Evolutionary conservation across 768 basidiomycete species (phyloP).

Genomic region (Xanthoconium purpureum): DNA sequence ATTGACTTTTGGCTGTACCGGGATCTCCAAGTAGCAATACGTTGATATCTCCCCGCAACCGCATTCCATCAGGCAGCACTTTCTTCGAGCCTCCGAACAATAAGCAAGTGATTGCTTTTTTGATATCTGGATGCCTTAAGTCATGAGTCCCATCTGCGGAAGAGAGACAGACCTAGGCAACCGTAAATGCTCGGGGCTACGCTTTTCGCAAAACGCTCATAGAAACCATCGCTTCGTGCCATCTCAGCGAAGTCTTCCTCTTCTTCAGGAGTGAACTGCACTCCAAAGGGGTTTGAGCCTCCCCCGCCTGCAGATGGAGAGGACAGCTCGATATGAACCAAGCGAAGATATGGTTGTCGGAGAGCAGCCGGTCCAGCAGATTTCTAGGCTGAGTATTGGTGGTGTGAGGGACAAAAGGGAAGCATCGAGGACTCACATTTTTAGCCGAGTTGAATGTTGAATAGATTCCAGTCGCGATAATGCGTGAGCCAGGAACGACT

Average conservation of each 20-base stretch:
- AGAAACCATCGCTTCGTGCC: constrained; percentile 84
- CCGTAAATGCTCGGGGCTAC: constrained; percentile 98
- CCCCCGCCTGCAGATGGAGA: constrained; percentile 70
- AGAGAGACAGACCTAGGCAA: constrained; percentile 63
- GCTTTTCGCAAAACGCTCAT: constrained; percentile 89
- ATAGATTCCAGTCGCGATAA: constrained; percentile 94
- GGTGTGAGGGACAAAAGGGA: background rate
- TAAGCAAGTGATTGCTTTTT: constrained; percentile 95
- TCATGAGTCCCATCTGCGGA: background rate
- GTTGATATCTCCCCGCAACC: constrained; percentile 96
- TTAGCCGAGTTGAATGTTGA: constrained; percentile 92
- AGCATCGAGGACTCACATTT: constrained; percentile 49
- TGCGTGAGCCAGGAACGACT: constrained; percentile 93
- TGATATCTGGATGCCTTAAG: constrained; percentile 70
- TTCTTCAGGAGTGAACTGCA: constrained; percentile 90
- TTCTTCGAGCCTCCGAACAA: constrained; percentile 98
- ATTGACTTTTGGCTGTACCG: constrained; percentile 96
- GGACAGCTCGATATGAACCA: constrained; percentile 89
- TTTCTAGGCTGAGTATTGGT: constrained; percentile 46
- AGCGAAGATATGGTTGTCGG: constrained; percentile 90
- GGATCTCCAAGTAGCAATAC: constrained; percentile 95
- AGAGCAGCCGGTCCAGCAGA: constrained; percentile 82
- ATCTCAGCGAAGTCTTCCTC: constrained; percentile 95
- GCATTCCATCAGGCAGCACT: constrained; percentile 94
- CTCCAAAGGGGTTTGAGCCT: constrained; percentile 79